Evolutionary conservation across 768 basidiomycete genomes (phyloP).

Genomic region (Gloeopeniophorella convolvens): DNA sequence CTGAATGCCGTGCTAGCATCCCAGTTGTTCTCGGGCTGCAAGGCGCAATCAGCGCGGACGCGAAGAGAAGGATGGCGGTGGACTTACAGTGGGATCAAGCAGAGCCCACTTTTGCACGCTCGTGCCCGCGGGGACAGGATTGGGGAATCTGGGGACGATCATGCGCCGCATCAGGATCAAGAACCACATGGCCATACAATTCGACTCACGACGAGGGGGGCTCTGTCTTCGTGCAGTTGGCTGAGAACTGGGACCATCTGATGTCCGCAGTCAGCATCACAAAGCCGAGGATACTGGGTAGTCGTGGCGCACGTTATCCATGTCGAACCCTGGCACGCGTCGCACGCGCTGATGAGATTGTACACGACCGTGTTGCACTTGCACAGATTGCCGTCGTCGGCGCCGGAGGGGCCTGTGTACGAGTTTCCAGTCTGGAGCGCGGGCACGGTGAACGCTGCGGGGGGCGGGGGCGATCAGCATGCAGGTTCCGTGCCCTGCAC

Average conservation of each 20-base stretch:
- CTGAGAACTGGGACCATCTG: neutral
- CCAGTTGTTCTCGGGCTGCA: neutral
- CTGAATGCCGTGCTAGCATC: neutral
- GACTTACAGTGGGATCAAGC: conserved; percentile 2
- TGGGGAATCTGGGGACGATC: neutral
- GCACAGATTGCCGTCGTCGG: conserved; percentile 1
- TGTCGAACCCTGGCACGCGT: neutral
- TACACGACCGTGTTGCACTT: conserved; percentile 9
- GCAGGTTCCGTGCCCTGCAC: too few species aligned
- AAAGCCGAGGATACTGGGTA: too few species aligned
- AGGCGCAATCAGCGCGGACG: neutral
- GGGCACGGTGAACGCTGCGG: conserved; percentile 5
- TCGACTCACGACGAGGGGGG: conserved; percentile 4
- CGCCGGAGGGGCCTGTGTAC: neutral
- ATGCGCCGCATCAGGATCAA: neutral
- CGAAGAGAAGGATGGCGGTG: neutral
- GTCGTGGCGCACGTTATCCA: neutral
- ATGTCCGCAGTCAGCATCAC: neutral
- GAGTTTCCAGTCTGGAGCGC: neutral
- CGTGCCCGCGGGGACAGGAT: conserved; percentile 5
- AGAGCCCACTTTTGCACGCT: conserved; percentile 6
- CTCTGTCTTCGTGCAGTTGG: neutral
- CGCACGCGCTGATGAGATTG: conserved; percentile 14
- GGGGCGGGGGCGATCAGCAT: neutral
- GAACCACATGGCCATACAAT: too few species aligned